A percentile compares a stretch with the other conserved stretches of the same genome.
phyloP scores from a whole-genome alignment of 805 yeast genomes.

The Kuraishia hungarica region DNA sequence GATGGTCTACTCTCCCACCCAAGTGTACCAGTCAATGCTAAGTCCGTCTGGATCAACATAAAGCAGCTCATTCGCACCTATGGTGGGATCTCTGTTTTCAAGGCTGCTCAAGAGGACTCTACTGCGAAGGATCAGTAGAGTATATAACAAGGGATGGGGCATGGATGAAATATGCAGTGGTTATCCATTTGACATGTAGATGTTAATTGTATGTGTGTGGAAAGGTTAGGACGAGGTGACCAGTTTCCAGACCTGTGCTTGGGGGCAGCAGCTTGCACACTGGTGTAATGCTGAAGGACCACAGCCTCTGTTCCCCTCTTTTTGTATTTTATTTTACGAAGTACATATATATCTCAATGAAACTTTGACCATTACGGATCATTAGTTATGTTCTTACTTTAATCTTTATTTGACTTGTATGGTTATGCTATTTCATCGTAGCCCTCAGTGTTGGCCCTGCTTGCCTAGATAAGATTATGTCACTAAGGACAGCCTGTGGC shows the following conservation, averaged over 20 bases:
- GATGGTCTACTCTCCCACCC: slow-evolving; percentile 47
- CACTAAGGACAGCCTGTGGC: background rate
- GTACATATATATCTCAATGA: too few relatives aligned
- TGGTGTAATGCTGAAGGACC: too few relatives aligned
- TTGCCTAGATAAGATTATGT: background rate
- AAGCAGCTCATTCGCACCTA: slow-evolving; percentile 25
- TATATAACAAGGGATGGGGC: background rate
- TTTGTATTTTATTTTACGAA: too few relatives aligned
- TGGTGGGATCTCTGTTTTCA: slow-evolving; percentile 5
- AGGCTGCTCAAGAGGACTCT: background rate
- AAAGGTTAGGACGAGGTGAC: background rate
- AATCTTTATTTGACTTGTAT: too few relatives aligned
- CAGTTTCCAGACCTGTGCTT: background rate
- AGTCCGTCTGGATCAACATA: slow-evolving; percentile 38
- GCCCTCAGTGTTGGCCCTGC: too few relatives aligned
- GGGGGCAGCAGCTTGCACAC: too few relatives aligned
- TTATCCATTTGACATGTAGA: background rate
- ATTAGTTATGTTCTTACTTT: too few relatives aligned
- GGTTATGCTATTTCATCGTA: too few relatives aligned
- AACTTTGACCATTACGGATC: too few relatives aligned
- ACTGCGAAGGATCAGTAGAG: background rate
- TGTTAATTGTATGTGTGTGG: background rate
- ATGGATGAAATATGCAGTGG: background rate
- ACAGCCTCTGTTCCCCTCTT: too few relatives aligned
- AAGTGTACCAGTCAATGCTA: slow-evolving; percentile 40